phyloP scores from a whole-genome alignment of 345 rosid genomes.

The Lepidium aucheri region DNA sequence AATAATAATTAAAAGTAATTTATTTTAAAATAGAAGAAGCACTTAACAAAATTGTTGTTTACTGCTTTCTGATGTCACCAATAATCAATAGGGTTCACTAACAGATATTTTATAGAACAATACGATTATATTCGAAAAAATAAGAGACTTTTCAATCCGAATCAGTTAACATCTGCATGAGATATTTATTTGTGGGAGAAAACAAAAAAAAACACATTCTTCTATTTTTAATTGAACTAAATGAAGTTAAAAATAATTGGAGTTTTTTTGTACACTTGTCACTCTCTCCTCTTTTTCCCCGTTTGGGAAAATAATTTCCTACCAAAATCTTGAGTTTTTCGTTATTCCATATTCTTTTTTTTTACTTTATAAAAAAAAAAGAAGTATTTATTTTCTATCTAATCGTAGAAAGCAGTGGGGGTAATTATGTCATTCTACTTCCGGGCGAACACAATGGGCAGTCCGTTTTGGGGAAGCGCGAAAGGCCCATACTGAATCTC shows the following conservation, averaged over 20 bases:
- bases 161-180: not conserved
- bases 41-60: not conserved
- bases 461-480: conserved; percentile 75
- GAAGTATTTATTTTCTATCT: not conserved
- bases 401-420: not conserved
- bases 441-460: conserved; percentile 50
- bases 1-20: not conserved
- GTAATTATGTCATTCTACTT: conserved; percentile 14
- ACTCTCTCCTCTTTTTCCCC: conserved; percentile 6
- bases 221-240: not conserved
- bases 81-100: not conserved
- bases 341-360: not conserved
- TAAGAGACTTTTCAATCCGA: not conserved
- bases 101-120: not conserved
- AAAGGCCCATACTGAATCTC: conserved; percentile 88
- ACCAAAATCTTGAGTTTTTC: conserved; percentile 4
- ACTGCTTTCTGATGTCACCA: not conserved
- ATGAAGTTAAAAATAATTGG: not conserved
- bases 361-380: not conserved
- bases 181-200: not conserved
- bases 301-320: not conserved
- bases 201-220: no score
- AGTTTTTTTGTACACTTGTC: conserved; percentile 15
- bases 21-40: not conserved
- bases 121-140: not conserved